These are phyloP conservation scores for Plasmodium relictum DNA, from an alignment of 169 alveolate genomes.

Conservation along the genomic window DNA sequence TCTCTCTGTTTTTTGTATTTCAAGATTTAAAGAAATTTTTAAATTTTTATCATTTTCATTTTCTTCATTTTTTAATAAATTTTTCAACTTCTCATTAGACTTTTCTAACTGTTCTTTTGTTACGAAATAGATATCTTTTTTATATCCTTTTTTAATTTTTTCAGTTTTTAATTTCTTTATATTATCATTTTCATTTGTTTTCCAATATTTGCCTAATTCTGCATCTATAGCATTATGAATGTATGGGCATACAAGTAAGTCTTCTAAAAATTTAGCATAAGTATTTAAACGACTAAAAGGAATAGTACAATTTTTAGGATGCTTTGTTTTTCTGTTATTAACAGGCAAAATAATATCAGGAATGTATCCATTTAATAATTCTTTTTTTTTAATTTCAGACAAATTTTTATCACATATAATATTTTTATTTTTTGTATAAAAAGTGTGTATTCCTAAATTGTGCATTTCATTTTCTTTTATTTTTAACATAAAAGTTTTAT, in stretches of 20 bases:
- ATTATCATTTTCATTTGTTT: conserved; percentile 57
- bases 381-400: conserved; percentile 63
- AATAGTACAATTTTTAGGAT: conserved; percentile 58
- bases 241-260: conserved; percentile 37
- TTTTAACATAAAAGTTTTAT: conserved; percentile 50
- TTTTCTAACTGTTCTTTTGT: conserved; percentile 53
- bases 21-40: conserved; percentile 16
- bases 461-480: conserved; percentile 38
- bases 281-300: conserved; percentile 56
- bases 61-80: conserved; percentile 19
- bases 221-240: conserved; percentile 72
- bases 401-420: conserved; percentile 48
- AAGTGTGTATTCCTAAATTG: conserved; percentile 22
- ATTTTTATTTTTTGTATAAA: conserved; percentile 63
- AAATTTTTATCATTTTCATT: not conserved
- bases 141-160: conserved; percentile 65
- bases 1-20: conserved; percentile 57
- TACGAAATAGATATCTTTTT: conserved; percentile 48
- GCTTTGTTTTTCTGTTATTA: conserved; percentile 58
- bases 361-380: conserved; percentile 52
- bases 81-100: conserved; percentile 48
- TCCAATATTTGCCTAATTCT: conserved; percentile 71
- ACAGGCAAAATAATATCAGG: conserved; percentile 74
- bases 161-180: conserved; percentile 48
- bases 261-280: conserved; percentile 61